Evolutionary conservation across 441 rosid genomes (phyloP), one percentile per base, ranked within the genome.

Genomic region (Croton laevigatus): DNA sequence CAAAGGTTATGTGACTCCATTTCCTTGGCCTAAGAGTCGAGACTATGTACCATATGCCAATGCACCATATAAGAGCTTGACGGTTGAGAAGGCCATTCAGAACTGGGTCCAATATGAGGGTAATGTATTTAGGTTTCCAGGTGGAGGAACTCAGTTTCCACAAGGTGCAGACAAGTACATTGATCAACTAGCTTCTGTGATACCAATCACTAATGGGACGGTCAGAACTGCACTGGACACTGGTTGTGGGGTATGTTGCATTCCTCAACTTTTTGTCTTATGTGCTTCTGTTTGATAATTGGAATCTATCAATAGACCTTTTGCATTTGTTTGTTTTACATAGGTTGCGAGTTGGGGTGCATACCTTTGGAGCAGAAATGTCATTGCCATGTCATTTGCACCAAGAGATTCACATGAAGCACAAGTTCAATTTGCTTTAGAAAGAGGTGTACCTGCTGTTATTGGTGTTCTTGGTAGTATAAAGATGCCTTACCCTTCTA

Each of bases 311-410:
- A 52, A 16, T 57, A 3, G 11, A 44, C 14, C 3, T 51, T 45
- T 22, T 37, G 20, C 51, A 2, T 64, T 69, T 42, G 58, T 13
- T 63, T 34, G 8, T 27, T 71, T 55, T 45, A 8, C 55, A 11
- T 64, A 95, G 99, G 99, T 93, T 80, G 99, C 98, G 37, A 95
- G 99, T 81, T 91, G 85, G 96, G 98, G 99, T 73, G 99, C 98
- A 1, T 95, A 93, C 84, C 88, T 95, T 52, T 89, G 95, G 98
- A 93, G 95, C 70, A 89, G 97, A 79, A 93, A 95, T 67, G 99
- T 95, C 13, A 78, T 92, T 13, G 85, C 97, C 32, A 95, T 95
- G 98, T 95, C 99, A 6, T 95, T 95, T 58, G 99, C 99, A 23
- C 99, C 99, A 27, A 85, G 99, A 84, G 99, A 95, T 69, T 88